Conservation (phyloP, 164 flowering plant species). For the Vitis riparia region DNA sequence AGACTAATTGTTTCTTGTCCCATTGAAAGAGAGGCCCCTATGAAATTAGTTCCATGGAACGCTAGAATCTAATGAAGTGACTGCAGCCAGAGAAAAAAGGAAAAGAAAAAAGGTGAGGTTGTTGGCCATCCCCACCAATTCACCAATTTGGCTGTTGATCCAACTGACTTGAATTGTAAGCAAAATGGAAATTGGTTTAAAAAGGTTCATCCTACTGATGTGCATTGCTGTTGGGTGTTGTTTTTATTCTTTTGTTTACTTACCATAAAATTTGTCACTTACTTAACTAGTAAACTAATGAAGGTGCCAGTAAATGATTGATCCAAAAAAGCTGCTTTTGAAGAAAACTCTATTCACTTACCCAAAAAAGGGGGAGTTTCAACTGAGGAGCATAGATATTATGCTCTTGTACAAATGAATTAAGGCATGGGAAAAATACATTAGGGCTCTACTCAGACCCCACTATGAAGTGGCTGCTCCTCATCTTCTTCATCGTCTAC, state of each 20-base stretch:
- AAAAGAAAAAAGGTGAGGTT: not conserved
- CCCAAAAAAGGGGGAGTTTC: not conserved
- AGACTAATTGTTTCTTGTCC: too few relatives aligned
- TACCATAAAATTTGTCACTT: too few relatives aligned
- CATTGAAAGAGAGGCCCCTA: too few relatives aligned
- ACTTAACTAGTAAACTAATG: too few relatives aligned
- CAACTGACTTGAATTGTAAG: conserved; percentile 3
- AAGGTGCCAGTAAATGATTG: too few relatives aligned
- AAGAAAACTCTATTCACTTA: not conserved
- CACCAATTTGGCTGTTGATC: conserved; percentile 7
- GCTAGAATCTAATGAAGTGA: too few relatives aligned
- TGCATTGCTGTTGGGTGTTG: not conserved
- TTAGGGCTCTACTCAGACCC: too few relatives aligned
- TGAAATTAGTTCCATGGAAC: too few relatives aligned
- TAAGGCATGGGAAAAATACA: not conserved
- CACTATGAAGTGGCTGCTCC: not conserved
- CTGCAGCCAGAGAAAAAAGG: too few relatives aligned
- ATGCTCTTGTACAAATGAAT: conserved; percentile 5
- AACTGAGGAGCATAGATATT: conserved; percentile 9
- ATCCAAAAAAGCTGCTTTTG: not conserved
- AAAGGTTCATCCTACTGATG: not conserved
- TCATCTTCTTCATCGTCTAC: conserved; percentile 15
- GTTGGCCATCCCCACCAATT: not conserved
- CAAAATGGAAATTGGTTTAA: not conserved
- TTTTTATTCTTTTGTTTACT: too few relatives aligned